Evolutionary conservation across 176 grass and related monocot genomes (phyloP).

Genomic region (Oryza punctata): DNA sequence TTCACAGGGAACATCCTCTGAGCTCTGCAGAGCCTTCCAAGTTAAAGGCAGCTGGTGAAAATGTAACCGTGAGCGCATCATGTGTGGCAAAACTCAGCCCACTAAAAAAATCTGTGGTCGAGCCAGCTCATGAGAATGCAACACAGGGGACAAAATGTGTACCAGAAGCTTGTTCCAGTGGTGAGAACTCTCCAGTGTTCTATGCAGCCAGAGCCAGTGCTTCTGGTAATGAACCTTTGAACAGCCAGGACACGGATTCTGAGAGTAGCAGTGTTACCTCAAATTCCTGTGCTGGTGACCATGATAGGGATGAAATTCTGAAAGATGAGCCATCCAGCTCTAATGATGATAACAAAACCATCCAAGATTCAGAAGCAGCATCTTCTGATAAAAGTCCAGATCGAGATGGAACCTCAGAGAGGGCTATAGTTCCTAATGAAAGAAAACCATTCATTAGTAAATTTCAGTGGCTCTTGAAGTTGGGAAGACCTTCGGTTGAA

Average conservation of each 20-base stretch:
- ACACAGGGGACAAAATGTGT: slow-evolving; percentile 29
- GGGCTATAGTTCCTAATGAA: slow-evolving; percentile 48
- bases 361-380: slow-evolving; percentile 41
- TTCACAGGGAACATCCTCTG: slow-evolving; percentile 29
- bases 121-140: slow-evolving; percentile 8
- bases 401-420: slow-evolving; percentile 38
- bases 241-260: slow-evolving; percentile 57
- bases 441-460: slow-evolving; percentile 70
- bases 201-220: slow-evolving; percentile 40
- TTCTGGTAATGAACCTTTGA: slow-evolving; percentile 49
- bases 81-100: slow-evolving; percentile 7
- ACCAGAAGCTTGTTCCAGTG: slow-evolving; percentile 52
- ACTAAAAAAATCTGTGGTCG: slow-evolving; percentile 10
- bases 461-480: slow-evolving; percentile 76
- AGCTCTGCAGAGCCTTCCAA: slow-evolving; percentile 12
- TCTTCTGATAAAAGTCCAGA: slow-evolving; percentile 12
- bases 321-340: slow-evolving; percentile 41
- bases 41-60: slow-evolving; percentile 24
- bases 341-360: slow-evolving; percentile 31
- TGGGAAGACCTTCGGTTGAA: slow-evolving; percentile 61
- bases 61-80: slow-evolving; percentile 17
- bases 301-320: slow-evolving; percentile 50
- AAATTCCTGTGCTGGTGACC: slow-evolving; percentile 62
- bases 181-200: slow-evolving; percentile 58
- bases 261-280: slow-evolving; percentile 78